phyloP scores from a whole-genome alignment of 2,329 filamentous ascomycete species.

The Colletotrichum viniferum region DNA sequence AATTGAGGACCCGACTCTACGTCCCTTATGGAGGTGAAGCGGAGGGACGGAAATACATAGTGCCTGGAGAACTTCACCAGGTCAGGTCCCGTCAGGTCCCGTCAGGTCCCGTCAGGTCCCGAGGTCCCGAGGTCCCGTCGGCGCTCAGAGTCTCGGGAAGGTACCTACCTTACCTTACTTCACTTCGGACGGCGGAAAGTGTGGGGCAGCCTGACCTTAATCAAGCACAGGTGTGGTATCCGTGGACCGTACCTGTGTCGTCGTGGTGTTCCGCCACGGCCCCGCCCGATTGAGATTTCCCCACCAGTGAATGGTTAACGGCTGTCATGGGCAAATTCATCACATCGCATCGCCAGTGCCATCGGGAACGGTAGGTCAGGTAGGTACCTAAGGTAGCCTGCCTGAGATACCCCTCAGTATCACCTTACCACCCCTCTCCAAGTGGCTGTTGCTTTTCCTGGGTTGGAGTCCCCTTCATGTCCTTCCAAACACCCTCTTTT shows the following conservation, averaged over 20 bases:
- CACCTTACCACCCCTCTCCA: background rate
- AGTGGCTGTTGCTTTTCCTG: background rate
- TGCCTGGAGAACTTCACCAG: background rate
- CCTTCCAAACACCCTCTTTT: background rate
- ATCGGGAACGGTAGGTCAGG: background rate
- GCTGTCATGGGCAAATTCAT: background rate
- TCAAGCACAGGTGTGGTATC: too few species aligned
- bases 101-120: background rate
- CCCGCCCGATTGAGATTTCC: constrained; percentile 15
- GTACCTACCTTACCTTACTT: too few species aligned
- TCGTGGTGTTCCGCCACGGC: background rate
- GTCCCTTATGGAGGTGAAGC: background rate
- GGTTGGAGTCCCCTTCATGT: background rate
- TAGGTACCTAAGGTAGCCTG: background rate
- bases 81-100: background rate
- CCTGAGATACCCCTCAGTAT: background rate
- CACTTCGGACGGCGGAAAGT: background rate
- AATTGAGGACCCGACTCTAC: background rate
- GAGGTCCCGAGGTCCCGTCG: background rate
- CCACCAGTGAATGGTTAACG: constrained; percentile 19
- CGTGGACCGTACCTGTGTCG: too few species aligned
- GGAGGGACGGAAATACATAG: background rate
- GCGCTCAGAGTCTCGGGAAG: background rate
- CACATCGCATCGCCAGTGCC: background rate
- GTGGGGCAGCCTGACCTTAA: background rate